phyloP scores from a whole-genome alignment of 176 grass and related monocot genomes.

The Puya raimondii region DNA sequence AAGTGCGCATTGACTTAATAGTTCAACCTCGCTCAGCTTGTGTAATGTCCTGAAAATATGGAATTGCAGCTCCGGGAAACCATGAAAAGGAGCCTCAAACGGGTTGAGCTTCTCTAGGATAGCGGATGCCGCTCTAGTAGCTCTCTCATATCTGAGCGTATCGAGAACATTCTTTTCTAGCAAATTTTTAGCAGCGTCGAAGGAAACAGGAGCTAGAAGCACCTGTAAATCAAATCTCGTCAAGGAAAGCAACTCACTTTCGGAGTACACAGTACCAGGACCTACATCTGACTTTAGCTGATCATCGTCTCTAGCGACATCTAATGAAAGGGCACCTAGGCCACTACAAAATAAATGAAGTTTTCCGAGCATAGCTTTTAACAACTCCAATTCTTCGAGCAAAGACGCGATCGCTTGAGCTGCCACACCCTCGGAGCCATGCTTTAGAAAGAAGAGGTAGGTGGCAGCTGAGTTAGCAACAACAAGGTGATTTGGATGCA shows the following conservation, averaged over 20 bases:
- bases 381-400: constrained; percentile 62
- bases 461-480: constrained; percentile 48
- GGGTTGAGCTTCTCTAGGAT: constrained; percentile 67
- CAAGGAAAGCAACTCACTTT: constrained; percentile 74
- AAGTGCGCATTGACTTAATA: constrained; percentile 46
- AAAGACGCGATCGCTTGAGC: constrained; percentile 56
- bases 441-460: constrained; percentile 82
- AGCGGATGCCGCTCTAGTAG: constrained; percentile 51
- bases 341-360: constrained; percentile 31
- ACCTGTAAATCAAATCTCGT: constrained; percentile 86
- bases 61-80: constrained; percentile 69
- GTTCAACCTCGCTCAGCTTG: constrained; percentile 55
- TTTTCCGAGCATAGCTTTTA: constrained; percentile 60
- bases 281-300: constrained; percentile 16
- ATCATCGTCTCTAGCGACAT: constrained; percentile 14
- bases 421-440: constrained; percentile 55
- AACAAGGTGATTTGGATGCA: constrained; percentile 79
- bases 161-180: constrained; percentile 16
- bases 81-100: constrained; percentile 49
- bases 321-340: constrained; percentile 31
- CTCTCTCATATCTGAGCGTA: constrained; percentile 35
- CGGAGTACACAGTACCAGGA: constrained; percentile 31
- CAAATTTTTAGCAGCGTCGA: constrained; percentile 27
- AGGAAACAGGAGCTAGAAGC: constrained; percentile 52
- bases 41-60: constrained; percentile 73